Evolutionary conservation across 2,329 filamentous ascomycete species (phyloP).

Genomic region (Aschersonia sp.): DNA sequence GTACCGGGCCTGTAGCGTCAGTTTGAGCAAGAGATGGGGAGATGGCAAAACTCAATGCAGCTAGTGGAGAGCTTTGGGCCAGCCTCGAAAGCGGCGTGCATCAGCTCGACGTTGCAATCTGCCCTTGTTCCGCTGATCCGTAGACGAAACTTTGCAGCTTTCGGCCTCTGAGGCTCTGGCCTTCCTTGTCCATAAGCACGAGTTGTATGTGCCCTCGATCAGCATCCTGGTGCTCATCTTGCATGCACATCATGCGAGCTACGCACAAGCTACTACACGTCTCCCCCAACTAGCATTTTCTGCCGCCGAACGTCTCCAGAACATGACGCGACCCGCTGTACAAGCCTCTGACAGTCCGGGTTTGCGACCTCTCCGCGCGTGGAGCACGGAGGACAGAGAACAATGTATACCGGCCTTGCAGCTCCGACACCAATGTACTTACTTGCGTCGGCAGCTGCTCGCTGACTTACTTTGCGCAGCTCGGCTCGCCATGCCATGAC

Average conservation of each 20-base stretch:
- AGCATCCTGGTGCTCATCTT: neutral
- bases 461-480: neutral
- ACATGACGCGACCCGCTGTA: neutral
- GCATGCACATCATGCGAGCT: neutral
- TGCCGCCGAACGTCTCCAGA: neutral
- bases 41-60: no score
- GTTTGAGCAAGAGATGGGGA: no score
- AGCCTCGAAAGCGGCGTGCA: no score
- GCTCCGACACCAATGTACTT: slow-evolving; percentile 1
- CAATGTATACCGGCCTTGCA: neutral
- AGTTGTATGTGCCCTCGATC: neutral
- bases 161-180: no score
- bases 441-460: neutral
- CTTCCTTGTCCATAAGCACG: no score
- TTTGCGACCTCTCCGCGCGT: neutral
- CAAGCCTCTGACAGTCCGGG: neutral
- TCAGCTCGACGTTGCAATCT: no score
- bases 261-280: neutral
- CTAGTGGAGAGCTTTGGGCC: no score
- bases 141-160: no score
- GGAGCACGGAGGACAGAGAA: slow-evolving; percentile 1
- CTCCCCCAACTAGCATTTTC: neutral
- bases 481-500: neutral
- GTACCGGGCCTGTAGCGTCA: neutral
- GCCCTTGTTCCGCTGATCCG: no score